Conservation (phyloP, 768 basidiomycete species). For the Leucosporidium scottii region DNA sequence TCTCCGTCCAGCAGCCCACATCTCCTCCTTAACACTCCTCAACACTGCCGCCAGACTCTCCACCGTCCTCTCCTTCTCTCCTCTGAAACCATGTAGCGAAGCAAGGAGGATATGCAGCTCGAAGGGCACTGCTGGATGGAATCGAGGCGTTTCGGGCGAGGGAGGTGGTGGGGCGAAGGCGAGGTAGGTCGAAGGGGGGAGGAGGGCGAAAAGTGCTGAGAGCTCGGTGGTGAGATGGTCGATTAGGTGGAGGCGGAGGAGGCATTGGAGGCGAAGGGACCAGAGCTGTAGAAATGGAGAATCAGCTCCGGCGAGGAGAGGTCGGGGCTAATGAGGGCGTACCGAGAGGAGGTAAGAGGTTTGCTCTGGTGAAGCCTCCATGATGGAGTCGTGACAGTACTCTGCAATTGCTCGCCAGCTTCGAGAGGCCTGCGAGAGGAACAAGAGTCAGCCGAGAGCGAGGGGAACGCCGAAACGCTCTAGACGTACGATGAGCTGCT, state of each 20-base stretch:
- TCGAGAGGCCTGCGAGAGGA: background rate
- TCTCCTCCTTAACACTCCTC: conserved; percentile 1
- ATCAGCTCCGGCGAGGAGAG: background rate
- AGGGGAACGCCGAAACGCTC: background rate
- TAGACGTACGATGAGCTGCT: background rate
- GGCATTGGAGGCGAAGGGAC: conserved; percentile 18
- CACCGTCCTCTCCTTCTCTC: background rate
- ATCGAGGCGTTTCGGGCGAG: background rate
- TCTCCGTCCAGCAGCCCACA: background rate
- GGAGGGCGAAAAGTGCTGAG: background rate
- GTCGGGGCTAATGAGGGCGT: background rate
- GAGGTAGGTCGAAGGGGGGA: background rate
- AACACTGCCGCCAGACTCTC: conserved; percentile 3
- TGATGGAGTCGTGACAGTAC: conserved; percentile 6
- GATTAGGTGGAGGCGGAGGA: conserved; percentile 15
- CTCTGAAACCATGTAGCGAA: background rate
- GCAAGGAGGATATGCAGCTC: conserved; percentile 11
- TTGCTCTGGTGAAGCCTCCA: background rate
- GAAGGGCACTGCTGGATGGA: conserved; percentile 15
- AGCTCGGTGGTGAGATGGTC: conserved; percentile 3
- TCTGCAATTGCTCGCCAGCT: conserved; percentile 8
- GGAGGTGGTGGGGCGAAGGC: background rate
- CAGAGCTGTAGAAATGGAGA: conserved; percentile 1
- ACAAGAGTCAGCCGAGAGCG: background rate
- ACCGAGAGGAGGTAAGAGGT: conserved; percentile 5